phyloP scores from a whole-genome alignment of 352 stramenopile species.

The Globisporangium splendens region DNA sequence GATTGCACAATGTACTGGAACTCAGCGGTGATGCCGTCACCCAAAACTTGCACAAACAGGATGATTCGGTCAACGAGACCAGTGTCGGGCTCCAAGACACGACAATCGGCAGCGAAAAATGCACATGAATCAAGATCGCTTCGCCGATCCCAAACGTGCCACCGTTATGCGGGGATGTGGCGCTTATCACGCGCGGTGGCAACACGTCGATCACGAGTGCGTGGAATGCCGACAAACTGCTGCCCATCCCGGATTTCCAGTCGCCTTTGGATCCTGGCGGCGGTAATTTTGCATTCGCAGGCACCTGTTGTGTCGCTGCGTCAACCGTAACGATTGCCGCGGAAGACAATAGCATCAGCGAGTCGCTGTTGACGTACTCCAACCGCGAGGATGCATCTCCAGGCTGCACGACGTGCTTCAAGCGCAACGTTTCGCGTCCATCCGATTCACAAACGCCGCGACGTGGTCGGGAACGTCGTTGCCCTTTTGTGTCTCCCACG shows the following conservation, averaged over 20 bases:
- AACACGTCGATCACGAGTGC: slow-evolving; percentile 53
- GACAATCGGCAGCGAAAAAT: slow-evolving; percentile 64
- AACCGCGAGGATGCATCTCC: slow-evolving; percentile 56
- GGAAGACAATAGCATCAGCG: slow-evolving; percentile 32
- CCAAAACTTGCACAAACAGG: slow-evolving; percentile 37
- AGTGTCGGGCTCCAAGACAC: slow-evolving; percentile 44
- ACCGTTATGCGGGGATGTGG: slow-evolving; percentile 57
- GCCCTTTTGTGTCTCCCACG: slow-evolving; percentile 70
- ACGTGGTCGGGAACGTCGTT: slow-evolving; percentile 30
- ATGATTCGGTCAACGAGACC: slow-evolving; percentile 59
- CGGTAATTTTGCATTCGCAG: slow-evolving; percentile 44
- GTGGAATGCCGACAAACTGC: slow-evolving; percentile 47
- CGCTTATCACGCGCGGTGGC: slow-evolving; percentile 33
- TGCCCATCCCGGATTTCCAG: slow-evolving; percentile 60
- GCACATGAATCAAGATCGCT: slow-evolving; percentile 65
- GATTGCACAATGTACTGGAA: slow-evolving; percentile 76
- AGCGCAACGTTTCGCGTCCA: slow-evolving; percentile 42
- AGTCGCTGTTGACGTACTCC: slow-evolving; percentile 69
- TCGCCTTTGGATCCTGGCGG: slow-evolving; percentile 42
- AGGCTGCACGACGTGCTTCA: slow-evolving; percentile 54
- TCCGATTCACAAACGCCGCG: slow-evolving; percentile 29
- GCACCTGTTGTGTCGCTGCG: slow-evolving; percentile 7
- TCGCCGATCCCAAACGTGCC: slow-evolving; percentile 74
- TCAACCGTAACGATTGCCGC: slow-evolving; percentile 29
- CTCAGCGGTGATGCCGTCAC: slow-evolving; percentile 36